Conservation (phyloP, 2,329 filamentous ascomycete species). For the Albifimbria verrucaria region DNA sequence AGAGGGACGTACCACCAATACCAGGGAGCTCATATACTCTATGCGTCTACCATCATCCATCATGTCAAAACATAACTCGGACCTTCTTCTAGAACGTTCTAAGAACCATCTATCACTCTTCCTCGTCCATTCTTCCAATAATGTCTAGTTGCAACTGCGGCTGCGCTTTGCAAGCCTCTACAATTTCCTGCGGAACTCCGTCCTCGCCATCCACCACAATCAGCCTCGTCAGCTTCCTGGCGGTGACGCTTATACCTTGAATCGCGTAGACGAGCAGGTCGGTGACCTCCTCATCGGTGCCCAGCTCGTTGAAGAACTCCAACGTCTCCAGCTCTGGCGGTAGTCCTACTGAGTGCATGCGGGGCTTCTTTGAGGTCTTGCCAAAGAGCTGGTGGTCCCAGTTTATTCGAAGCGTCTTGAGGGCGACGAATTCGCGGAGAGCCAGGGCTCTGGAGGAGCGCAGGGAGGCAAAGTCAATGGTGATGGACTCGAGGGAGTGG, state of each 20-base stretch:
- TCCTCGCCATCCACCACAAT: conserved; percentile 32
- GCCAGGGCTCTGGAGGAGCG: conserved; percentile 36
- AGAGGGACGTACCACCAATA: too few species aligned
- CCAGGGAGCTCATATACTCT: too few species aligned
- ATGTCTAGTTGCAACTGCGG: conserved; percentile 28
- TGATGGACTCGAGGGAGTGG: conserved; percentile 41
- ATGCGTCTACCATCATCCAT: too few species aligned
- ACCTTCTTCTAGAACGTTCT: too few species aligned
- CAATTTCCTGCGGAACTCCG: conserved; percentile 29
- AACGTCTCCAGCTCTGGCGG: conserved; percentile 42
- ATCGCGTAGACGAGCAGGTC: conserved; percentile 41
- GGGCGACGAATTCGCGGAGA: conserved; percentile 38
- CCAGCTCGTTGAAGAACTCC: conserved; percentile 43
- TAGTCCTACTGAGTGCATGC: conserved; percentile 43
- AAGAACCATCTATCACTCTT: not conserved
- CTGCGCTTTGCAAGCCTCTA: conserved; percentile 30
- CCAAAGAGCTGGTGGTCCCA: conserved; percentile 49
- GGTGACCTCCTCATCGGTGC: conserved; percentile 43
- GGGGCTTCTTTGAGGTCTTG: conserved; percentile 38
- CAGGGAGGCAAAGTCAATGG: conserved; percentile 40
- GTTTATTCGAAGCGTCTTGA: conserved; percentile 39
- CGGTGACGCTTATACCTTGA: conserved; percentile 32
- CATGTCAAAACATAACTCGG: too few species aligned
- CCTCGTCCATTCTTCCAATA: conserved; percentile 21
- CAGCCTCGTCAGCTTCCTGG: conserved; percentile 33